phyloP scores from a whole-genome alignment of 2,329 filamentous ascomycete species.

The Colletotrichum sp. region DNA sequence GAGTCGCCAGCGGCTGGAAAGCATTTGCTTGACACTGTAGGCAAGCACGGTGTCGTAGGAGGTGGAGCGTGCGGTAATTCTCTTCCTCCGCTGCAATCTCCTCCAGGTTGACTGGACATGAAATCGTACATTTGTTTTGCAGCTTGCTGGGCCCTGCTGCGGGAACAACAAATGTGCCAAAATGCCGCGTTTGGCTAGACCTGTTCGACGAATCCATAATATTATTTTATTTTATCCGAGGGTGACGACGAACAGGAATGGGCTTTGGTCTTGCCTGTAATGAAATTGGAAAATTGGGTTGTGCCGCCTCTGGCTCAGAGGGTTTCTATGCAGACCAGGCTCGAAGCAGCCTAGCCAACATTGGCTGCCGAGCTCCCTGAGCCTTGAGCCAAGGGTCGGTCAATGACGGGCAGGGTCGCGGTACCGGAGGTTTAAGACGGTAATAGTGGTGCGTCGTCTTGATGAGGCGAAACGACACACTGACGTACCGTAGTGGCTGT shows the following conservation, averaged over 20 bases:
- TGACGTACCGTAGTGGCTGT: background rate
- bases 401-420: background rate
- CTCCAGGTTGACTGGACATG: background rate
- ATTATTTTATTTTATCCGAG: background rate
- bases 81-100: slow-evolving; percentile 10
- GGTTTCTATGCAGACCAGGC: background rate
- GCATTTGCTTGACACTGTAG: background rate
- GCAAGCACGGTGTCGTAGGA: background rate
- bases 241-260: background rate
- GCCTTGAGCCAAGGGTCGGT: background rate
- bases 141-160: slow-evolving; percentile 1
- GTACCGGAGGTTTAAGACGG: background rate
- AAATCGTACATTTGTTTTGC: background rate
- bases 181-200: slow-evolving; percentile 15
- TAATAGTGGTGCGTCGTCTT: background rate
- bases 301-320: background rate
- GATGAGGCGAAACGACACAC: background rate
- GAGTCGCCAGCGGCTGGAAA: background rate
- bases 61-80: slow-evolving; percentile 20
- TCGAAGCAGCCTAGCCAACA: background rate
- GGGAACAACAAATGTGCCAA: slow-evolving; percentile 2
- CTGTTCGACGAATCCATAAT: background rate
- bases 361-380: background rate
- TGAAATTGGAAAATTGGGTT: background rate
- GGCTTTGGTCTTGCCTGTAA: background rate